Evolutionary conservation across 140 eudicot genomes (phyloP), one percentile per base, ranked within the genome.

Genomic region (Flaveria floridana): DNA sequence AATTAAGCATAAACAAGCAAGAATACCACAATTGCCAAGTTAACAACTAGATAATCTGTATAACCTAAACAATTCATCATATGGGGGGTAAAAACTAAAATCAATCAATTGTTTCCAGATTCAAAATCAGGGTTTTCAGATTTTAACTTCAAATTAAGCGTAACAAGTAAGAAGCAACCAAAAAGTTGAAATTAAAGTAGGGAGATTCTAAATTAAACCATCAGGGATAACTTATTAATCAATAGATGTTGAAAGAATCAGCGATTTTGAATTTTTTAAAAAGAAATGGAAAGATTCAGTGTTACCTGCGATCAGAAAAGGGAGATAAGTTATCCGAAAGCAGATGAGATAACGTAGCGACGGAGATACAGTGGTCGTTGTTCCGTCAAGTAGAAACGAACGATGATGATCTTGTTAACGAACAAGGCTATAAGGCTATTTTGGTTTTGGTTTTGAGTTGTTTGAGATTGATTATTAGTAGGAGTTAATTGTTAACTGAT

Each of bases 251-350:
- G 48, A 47, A 74, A 14, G 47, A 74, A 74, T 44, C 69, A 28
- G 20, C 16, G 28, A 10, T 13, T 55, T 50, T 48, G 14, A 51
- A 23, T 75, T 9, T 66, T 25, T 21, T 30, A 11, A 1, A n/a
- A 41, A 23, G 10, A 20, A 41, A 15, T 15, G 9, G 4, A 37
- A 47, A 26, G 68, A 53, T 51, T 65, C 16, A 65, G 39, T 51
- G 14, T 51, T 76, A 76, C 80, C 56, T 73, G 70, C 7, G 16
- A 58, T 23, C 15, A 47, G 56, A 57, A 72, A 52, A 19, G 7
- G 68, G 16, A 26, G 55, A 26, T 26, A 26, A 26, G 28, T 26
- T 26, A 26, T 26, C 46, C 46, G 0, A 4, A 41, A 41, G 9
- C 46, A 41, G 46, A 41, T 6, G 46, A 41, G 7, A 41, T 41